Percentiles rank a stretch among this genome's conserved stretches.
phyloP scores from a whole-genome alignment of 140 eudicot species.

The Anethum foeniculum region DNA sequence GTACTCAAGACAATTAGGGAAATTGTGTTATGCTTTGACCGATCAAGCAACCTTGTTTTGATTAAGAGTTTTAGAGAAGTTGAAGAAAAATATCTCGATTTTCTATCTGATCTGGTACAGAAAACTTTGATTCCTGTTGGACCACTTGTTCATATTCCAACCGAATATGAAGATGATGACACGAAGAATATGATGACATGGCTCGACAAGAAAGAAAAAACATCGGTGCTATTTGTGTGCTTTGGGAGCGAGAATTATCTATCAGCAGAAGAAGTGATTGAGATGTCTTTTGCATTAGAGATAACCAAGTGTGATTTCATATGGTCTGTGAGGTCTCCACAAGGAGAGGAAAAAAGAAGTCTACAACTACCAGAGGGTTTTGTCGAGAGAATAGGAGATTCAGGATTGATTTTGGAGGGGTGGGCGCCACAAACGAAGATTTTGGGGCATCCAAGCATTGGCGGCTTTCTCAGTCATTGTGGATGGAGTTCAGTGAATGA shows the following conservation, averaged over 20 bases:
- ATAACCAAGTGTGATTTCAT: slow-evolving; percentile 5
- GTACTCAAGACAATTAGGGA: not conserved
- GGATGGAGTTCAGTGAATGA: slow-evolving; percentile 33
- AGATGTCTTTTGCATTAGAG: slow-evolving; percentile 4
- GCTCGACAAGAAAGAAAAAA: not conserved
- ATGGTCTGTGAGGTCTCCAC: not conserved
- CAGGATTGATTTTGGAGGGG: not conserved
- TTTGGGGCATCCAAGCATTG: slow-evolving; percentile 10
- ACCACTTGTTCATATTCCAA: not conserved
- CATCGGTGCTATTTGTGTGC: slow-evolving; percentile 8
- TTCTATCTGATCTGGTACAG: not conserved
- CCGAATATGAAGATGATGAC: not conserved
- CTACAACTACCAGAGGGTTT: not conserved
- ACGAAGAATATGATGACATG: not conserved
- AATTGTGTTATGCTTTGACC: not conserved
- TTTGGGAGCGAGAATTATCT: slow-evolving; percentile 12
- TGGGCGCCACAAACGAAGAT: slow-evolving; percentile 13
- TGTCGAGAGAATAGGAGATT: slow-evolving; percentile 1
- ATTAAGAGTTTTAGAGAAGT: not conserved
- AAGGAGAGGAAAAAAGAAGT: not conserved
- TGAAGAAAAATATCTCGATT: not conserved
- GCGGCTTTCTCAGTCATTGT: slow-evolving; percentile 13
- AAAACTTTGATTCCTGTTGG: slow-evolving; percentile 3
- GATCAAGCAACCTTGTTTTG: not conserved
- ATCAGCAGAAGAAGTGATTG: not conserved